Evolutionary conservation across 441 rosid genomes (phyloP), one percentile per base, ranked within the genome.

Genomic region (Gossypium davidsonii): DNA sequence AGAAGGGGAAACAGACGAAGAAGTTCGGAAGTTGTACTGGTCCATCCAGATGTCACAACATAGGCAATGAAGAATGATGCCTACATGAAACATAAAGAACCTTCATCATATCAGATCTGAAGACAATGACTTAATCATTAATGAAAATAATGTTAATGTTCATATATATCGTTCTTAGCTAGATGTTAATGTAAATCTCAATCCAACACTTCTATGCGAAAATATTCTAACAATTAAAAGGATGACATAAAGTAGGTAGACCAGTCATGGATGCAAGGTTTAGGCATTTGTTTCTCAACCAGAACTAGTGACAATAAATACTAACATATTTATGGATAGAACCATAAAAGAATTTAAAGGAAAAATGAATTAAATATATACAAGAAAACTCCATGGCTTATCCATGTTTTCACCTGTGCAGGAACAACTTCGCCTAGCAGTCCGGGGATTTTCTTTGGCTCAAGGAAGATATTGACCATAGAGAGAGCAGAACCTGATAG

Each of bases 21-120:
- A 76, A 93, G 80, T 85, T 91, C 98, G 4, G 96, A 93, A 57
- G 97, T 88, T 70, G 90, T 78, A 76, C 94, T 86, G 48, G 99
- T 89, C 97, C 99, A 95, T 74, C 98, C 97, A 71, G 94, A 88
- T 6, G 98, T 91, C 73, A 95, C 94, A 57, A 95, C 98, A 76
- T 90, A 95, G 34, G 99, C 88, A 51, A 95, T 88, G 83, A 95
- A 93, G 76, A 95, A 93, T 1, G 98, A 86, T 14, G 98, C 93
- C 95, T 95, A 74, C 79, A 79, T 42, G 79, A 72, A 77, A 76
- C 71, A 68, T 37, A 60, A 78, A 60, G 49, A 82, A 71, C 57
- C 44, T 26, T 68, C 11, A 28, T 68, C 66, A 61, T 72, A 69
- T 67, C 0, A 10, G 77, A 56, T 26, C 52, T 1, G 9, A 49